phyloP scores from a whole-genome alignment of 495 filamentous ascomycete genomes.

The Penicillium cosmopolitanum region DNA sequence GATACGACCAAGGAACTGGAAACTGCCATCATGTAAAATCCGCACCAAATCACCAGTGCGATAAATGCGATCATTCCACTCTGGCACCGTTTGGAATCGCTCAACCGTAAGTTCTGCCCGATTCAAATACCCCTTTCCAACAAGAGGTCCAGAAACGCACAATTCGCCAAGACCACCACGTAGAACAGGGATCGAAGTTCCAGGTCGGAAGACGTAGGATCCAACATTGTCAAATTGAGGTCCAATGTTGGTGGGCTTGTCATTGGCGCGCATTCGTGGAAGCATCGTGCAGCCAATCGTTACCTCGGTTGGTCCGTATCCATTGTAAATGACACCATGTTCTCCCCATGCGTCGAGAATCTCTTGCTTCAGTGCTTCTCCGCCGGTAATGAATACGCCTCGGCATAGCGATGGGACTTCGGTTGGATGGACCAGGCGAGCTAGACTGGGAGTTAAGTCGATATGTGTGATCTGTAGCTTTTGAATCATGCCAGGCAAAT shows the following conservation, averaged over 20 bases:
- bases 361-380: constrained; percentile 49
- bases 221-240: constrained; percentile 81
- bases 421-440: constrained; percentile 46
- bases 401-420: constrained; percentile 36
- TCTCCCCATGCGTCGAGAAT: constrained; percentile 50
- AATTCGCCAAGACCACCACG: constrained; percentile 85
- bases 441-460: constrained; percentile 58
- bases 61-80: constrained; percentile 45
- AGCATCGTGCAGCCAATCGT: constrained; percentile 84
- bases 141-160: constrained; percentile 81
- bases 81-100: constrained; percentile 43
- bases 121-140: constrained; percentile 87
- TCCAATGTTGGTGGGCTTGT: constrained; percentile 84
- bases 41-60: constrained; percentile 54
- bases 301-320: constrained; percentile 83
- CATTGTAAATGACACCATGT: constrained; percentile 47
- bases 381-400: constrained; percentile 46
- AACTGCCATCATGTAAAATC: constrained; percentile 47
- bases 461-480: constrained; percentile 81
- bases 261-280: constrained; percentile 67
- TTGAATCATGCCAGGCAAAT: constrained; percentile 70
- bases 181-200: constrained; percentile 68
- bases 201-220: constrained; percentile 74
- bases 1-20: constrained; percentile 70
- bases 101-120: constrained; percentile 57